These are phyloP conservation scores for Didymella pomorum DNA, from an alignment of 2,329 filamentous ascomycete species.

Conservation along the genomic window DNA sequence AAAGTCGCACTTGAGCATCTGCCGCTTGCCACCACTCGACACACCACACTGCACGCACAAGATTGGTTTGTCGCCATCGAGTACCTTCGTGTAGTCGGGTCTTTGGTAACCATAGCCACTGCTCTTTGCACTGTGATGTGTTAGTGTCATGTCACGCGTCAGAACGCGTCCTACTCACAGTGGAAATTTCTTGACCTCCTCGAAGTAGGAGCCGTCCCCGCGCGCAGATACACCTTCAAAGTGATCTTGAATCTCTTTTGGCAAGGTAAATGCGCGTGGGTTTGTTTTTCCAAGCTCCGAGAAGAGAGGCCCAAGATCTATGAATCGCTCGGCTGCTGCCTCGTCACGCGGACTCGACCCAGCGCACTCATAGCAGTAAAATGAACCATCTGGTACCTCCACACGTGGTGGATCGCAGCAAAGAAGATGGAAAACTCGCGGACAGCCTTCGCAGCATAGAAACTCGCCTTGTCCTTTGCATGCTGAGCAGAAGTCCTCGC, in stretches of 20 bases:
- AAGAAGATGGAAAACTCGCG: constrained; percentile 86
- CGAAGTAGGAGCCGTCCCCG: constrained; percentile 81
- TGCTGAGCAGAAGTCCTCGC: constrained; percentile 88
- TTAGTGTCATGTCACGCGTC: constrained; percentile 40
- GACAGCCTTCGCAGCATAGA: constrained; percentile 92
- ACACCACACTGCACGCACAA: constrained; percentile 79
- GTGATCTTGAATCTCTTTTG: constrained; percentile 72
- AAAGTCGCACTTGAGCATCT: constrained; percentile 85
- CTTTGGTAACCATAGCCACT: constrained; percentile 52
- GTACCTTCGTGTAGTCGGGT: constrained; percentile 66
- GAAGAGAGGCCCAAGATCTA: constrained; percentile 67
- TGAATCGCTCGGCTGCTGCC: constrained; percentile 27
- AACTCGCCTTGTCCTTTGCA: constrained; percentile 86
- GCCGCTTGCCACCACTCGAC: constrained; percentile 68
- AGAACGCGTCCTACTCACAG: constrained; percentile 63
- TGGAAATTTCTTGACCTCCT: constrained; percentile 62
- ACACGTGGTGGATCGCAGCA: constrained; percentile 79
- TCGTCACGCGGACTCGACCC: constrained; percentile 39
- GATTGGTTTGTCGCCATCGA: constrained; percentile 75
- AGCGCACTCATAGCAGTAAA: constrained; percentile 74
- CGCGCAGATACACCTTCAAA: constrained; percentile 84
- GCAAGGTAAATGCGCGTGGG: constrained; percentile 74
- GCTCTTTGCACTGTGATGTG: constrained; percentile 46
- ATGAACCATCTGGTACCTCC: constrained; percentile 55
- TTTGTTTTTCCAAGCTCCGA: constrained; percentile 72